Evolutionary conservation across 2,329 filamentous ascomycete genomes (phyloP).

Genomic region (Scleromitrula shiraiana): DNA sequence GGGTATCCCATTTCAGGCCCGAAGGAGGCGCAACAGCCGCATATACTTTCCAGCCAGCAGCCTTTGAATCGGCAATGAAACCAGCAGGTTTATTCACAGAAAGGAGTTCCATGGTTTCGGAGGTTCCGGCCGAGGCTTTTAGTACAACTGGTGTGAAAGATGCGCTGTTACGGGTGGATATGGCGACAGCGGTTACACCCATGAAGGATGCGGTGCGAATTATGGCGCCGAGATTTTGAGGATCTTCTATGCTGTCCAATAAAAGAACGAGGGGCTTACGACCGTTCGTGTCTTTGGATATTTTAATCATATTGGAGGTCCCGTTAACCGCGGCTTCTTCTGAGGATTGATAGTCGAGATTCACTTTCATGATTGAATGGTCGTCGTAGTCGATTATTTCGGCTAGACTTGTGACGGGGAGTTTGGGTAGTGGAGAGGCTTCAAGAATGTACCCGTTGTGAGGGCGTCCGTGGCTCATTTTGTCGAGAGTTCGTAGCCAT

Average conservation of each 20-base stretch:
- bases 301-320: conserved; percentile 41
- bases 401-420: conserved; percentile 53
- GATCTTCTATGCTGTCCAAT: conserved; percentile 71
- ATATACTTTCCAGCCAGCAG: conserved; percentile 74
- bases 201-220: conserved; percentile 83
- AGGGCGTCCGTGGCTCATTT: conserved; percentile 72
- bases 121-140: conserved; percentile 83
- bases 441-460: conserved; percentile 90
- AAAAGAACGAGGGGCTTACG: conserved; percentile 65
- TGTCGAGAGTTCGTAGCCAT: conserved; percentile 66
- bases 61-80: conserved; percentile 62
- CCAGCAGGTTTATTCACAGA: conserved; percentile 55
- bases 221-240: conserved; percentile 85
- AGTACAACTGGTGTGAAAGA: conserved; percentile 68
- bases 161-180: conserved; percentile 67
- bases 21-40: conserved; percentile 55
- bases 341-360: conserved; percentile 57
- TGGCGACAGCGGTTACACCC: conserved; percentile 75
- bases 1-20: conserved; percentile 25
- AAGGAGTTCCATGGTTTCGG: conserved; percentile 71
- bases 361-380: conserved; percentile 47
- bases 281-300: conserved; percentile 25
- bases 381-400: conserved; percentile 17
- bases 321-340: conserved; percentile 75
- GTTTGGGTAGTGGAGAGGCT: conserved; percentile 69